Evolutionary conservation across 1,284 basidiomycete species (phyloP), one percentile per base, ranked within the genome.

Genomic region (Vanrija humicola): DNA sequence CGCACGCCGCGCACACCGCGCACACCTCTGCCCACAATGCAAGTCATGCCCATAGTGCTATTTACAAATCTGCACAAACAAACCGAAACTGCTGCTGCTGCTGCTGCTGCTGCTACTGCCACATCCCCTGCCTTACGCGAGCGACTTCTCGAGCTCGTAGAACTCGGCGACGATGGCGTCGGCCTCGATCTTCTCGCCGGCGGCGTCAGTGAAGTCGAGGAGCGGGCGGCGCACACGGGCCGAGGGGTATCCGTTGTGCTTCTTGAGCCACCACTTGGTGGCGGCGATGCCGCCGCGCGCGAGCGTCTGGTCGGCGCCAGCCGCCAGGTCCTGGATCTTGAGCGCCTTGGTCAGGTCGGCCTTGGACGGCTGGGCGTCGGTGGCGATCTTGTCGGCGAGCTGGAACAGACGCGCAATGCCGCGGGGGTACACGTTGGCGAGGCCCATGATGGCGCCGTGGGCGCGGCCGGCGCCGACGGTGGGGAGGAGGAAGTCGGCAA

Each of bases 381-480:
- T 80, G 12, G 78, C 80, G 54, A 82, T 51, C 46, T 64, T 62
- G 23, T 58, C 79, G 40, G 84, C 81, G 9, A 89, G 75, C 51
- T 84, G 77, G 73, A 85, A 87, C 15, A 92, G 79, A 58, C 82
- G 82, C 23, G 77, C 79, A 45, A 87, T 77, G 0, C 88, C 78
- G 62, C 83, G 67, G 29, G 89, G 89, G 62, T 86, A 84, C 58
- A 90, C 73, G 71, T 90, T 90, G 14, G 82, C 87, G 38, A 90
- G 83, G 55, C 88, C 88, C 63, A 86, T 88, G 68, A 91, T 90
- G 53, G 88, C 88, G 58, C 89, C 89, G 69, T 89, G 85, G 7
- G 80, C 88, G 38, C 68, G 59, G 3, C 68, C 68, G 45, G 66
- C 72, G 65, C 82, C 83, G 8, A 83, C 76, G n/a, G 87, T 84